These are phyloP conservation scores for Discostella stelligera DNA, from an alignment of 352 stramenopile genomes.

Conservation along the genomic window DNA sequence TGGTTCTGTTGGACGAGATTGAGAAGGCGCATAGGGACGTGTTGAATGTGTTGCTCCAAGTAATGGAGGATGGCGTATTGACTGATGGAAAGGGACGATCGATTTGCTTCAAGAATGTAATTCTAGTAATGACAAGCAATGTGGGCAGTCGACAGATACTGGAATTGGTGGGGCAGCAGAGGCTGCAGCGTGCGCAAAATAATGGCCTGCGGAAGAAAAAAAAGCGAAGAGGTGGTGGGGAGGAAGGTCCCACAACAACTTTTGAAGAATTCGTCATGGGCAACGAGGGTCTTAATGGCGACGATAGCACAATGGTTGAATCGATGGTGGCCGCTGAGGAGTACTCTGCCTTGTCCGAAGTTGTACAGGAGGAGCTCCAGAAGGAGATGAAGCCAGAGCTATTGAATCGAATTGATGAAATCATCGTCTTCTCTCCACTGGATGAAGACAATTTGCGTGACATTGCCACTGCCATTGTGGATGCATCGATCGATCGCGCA, in stretches of 20 bases:
- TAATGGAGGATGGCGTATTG: conserved; percentile 89
- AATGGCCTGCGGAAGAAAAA: conserved; percentile 30
- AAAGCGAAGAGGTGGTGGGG: conserved; percentile 30
- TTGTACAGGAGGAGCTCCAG: conserved; percentile 89
- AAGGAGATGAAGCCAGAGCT: conserved; percentile 94
- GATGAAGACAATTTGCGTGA: conserved; percentile 86
- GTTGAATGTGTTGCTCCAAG: conserved; percentile 92
- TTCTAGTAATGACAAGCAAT: conserved; percentile 98
- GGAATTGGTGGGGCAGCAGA: conserved; percentile 50
- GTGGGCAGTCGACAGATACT: conserved; percentile 89
- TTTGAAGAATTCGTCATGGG: conserved; percentile 56
- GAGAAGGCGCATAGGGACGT: conserved; percentile 94
- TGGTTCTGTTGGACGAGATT: conserved; percentile 93
- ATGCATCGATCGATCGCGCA: conserved; percentile 77
- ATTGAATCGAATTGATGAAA: conserved; percentile 95
- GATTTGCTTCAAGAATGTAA: conserved; percentile 96
- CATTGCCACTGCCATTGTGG: conserved; percentile 92
- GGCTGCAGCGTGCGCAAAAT: conserved; percentile 25
- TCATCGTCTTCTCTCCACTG: conserved; percentile 96
- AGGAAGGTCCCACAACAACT: conserved; percentile 5
- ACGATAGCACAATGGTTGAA: neutral
- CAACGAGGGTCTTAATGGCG: conserved; percentile 26
- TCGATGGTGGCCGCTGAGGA: conserved; percentile 35
- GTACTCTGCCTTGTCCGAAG: conserved; percentile 78
- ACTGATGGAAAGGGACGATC: conserved; percentile 88